Conservation (phyloP, 2,329 filamentous ascomycete species). For the Apiospora marii region DNA sequence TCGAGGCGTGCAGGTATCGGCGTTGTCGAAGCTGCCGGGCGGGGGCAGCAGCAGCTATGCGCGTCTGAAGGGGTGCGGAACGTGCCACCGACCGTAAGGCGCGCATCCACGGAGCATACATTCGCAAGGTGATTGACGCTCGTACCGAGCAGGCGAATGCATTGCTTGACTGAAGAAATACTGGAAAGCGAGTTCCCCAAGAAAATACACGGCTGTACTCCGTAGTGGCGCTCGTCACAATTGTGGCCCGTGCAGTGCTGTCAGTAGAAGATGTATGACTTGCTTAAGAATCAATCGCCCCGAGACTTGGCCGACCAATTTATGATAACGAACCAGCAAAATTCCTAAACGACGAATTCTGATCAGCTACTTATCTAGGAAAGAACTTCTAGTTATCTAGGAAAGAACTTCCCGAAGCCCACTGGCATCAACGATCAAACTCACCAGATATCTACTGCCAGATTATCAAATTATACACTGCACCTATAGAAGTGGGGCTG, state of each 20-base stretch:
- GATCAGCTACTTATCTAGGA: neutral
- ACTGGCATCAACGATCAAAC: neutral
- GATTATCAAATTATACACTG: neutral
- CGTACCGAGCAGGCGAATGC: constrained; percentile 41
- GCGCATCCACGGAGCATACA: constrained; percentile 43
- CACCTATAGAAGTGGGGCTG: neutral
- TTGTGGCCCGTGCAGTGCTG: constrained; percentile 8
- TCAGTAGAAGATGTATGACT: neutral
- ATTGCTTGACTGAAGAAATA: constrained; percentile 31
- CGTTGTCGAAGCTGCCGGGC: constrained; percentile 27
- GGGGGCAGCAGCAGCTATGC: constrained; percentile 22
- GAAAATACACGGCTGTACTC: neutral
- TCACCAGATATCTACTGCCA: neutral
- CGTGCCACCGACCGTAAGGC: constrained; percentile 41
- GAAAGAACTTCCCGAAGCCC: neutral
- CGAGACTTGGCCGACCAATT: neutral
- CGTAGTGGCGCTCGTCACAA: neutral
- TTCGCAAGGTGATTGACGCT: constrained; percentile 42
- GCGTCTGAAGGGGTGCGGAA: constrained; percentile 31
- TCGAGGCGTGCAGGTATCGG: constrained; percentile 37
- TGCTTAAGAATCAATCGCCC: neutral
- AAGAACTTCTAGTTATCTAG: neutral
- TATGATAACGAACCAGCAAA: neutral
- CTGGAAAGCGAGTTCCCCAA: neutral
- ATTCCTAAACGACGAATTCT: neutral